phyloP scores from a whole-genome alignment of 805 yeast genomes.

The Candida coleopterorum region DNA sequence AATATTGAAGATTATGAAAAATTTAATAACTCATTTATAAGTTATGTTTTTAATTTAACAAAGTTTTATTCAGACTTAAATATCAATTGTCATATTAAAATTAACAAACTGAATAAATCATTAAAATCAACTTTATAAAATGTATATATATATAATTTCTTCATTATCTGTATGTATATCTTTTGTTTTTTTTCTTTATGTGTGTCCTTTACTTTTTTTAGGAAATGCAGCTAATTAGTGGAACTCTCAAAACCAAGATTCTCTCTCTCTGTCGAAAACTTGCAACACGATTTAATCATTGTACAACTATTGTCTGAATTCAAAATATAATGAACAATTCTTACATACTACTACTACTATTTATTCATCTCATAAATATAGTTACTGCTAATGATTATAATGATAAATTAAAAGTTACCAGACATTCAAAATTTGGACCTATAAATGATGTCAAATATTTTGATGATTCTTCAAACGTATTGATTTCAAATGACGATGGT shows the following conservation, averaged over 20 bases:
- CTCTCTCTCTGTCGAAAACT: constrained; percentile 1
- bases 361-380: not conserved
- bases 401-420: constrained; percentile 2
- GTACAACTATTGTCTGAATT: too few relatives aligned
- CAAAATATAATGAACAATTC: too few relatives aligned
- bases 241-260: too few relatives aligned
- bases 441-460: constrained; percentile 31
- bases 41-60: constrained; percentile 26
- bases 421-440: not conserved
- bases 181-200: too few relatives aligned
- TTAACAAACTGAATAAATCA: constrained; percentile 14
- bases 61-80: constrained; percentile 19
- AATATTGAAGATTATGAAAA: constrained; percentile 24
- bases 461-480: constrained; percentile 49
- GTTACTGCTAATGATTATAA: not conserved
- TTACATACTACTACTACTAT: not conserved
- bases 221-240: too few relatives aligned
- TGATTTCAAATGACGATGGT: constrained; percentile 23
- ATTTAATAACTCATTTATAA: constrained; percentile 27
- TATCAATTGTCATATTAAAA: constrained; percentile 15
- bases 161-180: too few relatives aligned
- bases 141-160: too few relatives aligned
- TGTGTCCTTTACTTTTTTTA: too few relatives aligned
- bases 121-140: too few relatives aligned
- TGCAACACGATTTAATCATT: too few relatives aligned